Evolutionary conservation across 306 rosid species (phyloP).

Genomic region (Ammopiptanthus mongolicus): DNA sequence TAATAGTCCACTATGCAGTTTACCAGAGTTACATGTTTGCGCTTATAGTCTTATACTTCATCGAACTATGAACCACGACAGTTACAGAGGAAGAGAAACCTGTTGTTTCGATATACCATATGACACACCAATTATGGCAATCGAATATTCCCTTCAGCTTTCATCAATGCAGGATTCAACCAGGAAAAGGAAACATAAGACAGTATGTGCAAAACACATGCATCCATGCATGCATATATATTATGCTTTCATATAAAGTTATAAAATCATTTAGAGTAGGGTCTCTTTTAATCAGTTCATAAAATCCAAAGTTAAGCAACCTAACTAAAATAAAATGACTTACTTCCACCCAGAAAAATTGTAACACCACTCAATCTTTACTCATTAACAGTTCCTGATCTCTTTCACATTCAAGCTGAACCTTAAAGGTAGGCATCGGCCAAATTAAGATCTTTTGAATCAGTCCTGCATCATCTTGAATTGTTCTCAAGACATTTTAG

Average conservation of each 20-base stretch:
- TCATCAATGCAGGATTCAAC: not conserved
- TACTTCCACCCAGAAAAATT: too few species aligned
- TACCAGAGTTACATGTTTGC: not conserved
- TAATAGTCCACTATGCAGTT: not conserved
- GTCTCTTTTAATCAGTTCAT: too few species aligned
- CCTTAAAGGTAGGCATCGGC: not conserved
- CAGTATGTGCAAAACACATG: not conserved
- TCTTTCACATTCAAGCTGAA: constrained; percentile 7
- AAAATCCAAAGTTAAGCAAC: not conserved
- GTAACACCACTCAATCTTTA: too few species aligned
- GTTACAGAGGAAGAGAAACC: not conserved
- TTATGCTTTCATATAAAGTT: not conserved
- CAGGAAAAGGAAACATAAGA: not conserved
- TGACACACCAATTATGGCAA: not conserved
- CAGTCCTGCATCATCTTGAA: not conserved
- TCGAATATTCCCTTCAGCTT: not conserved
- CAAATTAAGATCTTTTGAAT: not conserved
- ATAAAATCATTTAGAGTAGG: too few species aligned
- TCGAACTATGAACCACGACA: not conserved
- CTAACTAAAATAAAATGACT: not conserved
- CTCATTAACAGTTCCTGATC: too few species aligned
- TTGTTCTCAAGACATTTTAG: not conserved
- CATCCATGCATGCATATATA: not conserved
- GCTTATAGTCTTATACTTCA: not conserved
- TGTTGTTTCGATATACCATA: not conserved